Base-by-base conservation (phyloP, 2,329 filamentous ascomycete species). In the Mollisiaceae sp. region DNA sequence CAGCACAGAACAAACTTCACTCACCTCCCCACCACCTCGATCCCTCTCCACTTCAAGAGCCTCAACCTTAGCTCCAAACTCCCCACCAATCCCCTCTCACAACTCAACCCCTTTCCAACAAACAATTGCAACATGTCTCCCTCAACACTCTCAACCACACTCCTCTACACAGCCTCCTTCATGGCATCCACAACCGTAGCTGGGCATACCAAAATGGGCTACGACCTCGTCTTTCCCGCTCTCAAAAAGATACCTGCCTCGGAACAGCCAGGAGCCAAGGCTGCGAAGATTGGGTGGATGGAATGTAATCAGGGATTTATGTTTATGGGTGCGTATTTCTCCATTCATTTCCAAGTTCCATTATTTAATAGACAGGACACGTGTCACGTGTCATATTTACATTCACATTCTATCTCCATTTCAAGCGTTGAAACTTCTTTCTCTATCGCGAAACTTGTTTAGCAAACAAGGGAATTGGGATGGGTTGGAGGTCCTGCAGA, bases 151-250 rank as follows among this genome's bases (percentile, higher is more conserved):
- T 58, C 67, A 32, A 54, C 24, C 47, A 52, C 41, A 14, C 56
- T 69, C 9, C 63, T 70, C 60, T 68, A 68, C 50, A 56, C 59
- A 36, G 66, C 68, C 38, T 47, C 66, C 45, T 59, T 36, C 20
- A 35, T 58, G 14, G 61, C 56, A 24, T 18, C 43, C 5, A 24
- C 59, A 4, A 59, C 64, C 1, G 60, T 66, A 3, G 24, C 61
- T 4, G 68, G 66, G 6, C 68, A 70, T n/a, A 68, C 66, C 12
- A 64, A 70, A 43, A 68, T 70, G 66, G 68, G 68, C 9, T 64
- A 59, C 41, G 66, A 70, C 20, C 18, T 65, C 27, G 68, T 70
- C 11, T 65, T 63, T 32, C 68, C 66, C 1, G 47, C 56, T 6
- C 41, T 67, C 36, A 60, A 57, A 24, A 65, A 62, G 15, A 20